Base-by-base conservation (phyloP, 768 basidiomycete species). In the Collybia nuda region DNA sequence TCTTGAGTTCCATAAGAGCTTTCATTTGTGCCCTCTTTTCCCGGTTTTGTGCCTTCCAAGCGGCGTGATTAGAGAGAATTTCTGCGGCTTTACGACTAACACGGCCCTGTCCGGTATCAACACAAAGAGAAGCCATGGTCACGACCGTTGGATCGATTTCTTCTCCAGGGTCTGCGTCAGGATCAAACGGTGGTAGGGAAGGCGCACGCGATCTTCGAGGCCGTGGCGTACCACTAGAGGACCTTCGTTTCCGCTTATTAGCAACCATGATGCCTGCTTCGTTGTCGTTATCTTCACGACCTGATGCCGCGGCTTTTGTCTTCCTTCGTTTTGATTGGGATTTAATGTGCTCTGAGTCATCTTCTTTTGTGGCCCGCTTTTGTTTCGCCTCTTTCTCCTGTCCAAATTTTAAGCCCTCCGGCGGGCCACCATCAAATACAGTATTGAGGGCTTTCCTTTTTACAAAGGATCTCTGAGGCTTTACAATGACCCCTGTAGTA, bases 61-160 rank as follows among this genome's bases (percentile, higher is more conserved):
- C 75, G 38, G 80, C 73, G 56, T 91, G 86, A 44, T 89, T 89
- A 44, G 67, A 78, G 53, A 84, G 72, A 46, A 93, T 84, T 58
- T 88, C 84, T 7, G 76, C 73, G 0, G 87, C 89, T 64, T 87
- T 91, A 58, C 80, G 85, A 60, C 88, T 90, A 43, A 92, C 74
- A 36, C 90, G 81, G 5, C 91, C 91, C 56, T 84, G 82, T 8
- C 90, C 90, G 0, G 78, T 86, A 59, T 93, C 91, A 26, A 74
- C 78, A 63, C 91, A 93, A 4, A 92, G 73, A 0, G 81, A 66
- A 14, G 88, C 87, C 90, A 92, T 92, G 5, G 89, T 91, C n/a
- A 88, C 71, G 6, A 80, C 71, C 0, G 89, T 91, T n/a, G 90
- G 90, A 56, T 92, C 90, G 41, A 92, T 68, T 28, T 87, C 84